phyloP scores from a whole-genome alignment of 2,329 filamentous ascomycete genomes.

The Talaromyces verruculosus region DNA sequence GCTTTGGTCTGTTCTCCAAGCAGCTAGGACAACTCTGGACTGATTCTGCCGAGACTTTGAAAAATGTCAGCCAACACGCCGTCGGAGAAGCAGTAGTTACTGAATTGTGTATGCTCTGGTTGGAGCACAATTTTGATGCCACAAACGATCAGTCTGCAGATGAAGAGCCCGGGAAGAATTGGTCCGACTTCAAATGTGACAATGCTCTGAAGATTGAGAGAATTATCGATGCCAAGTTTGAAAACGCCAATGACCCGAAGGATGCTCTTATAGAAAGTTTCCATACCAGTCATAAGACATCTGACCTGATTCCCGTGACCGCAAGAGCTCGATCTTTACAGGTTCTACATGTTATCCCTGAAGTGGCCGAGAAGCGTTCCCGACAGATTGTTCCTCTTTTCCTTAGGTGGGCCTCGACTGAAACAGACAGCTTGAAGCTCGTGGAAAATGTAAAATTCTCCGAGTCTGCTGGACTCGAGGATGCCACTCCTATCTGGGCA shows the following conservation, averaged over 20 bases:
- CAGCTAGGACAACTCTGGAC: slow-evolving; percentile 86
- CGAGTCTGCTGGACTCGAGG: slow-evolving; percentile 23
- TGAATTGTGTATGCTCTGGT: slow-evolving; percentile 74
- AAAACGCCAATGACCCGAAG: slow-evolving; percentile 54
- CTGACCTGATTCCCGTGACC: slow-evolving; percentile 41
- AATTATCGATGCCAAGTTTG: slow-evolving; percentile 53
- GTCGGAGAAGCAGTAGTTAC: slow-evolving; percentile 71
- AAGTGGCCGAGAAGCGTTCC: slow-evolving; percentile 80
- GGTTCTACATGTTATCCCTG: slow-evolving; percentile 70
- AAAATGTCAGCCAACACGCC: slow-evolving; percentile 69
- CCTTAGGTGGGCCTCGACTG: slow-evolving; percentile 70
- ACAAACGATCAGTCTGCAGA: slow-evolving; percentile 20
- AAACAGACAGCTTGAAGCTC: slow-evolving; percentile 41
- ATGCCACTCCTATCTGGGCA: slow-evolving; percentile 41
- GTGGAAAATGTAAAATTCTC: slow-evolving; percentile 33
- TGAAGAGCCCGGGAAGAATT: slow-evolving; percentile 29
- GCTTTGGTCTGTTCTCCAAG: slow-evolving; percentile 86
- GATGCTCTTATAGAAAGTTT: slow-evolving; percentile 65
- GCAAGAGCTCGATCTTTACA: slow-evolving; percentile 76
- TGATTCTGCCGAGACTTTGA: slow-evolving; percentile 72
- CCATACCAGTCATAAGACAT: slow-evolving; percentile 57
- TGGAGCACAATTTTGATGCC: slow-evolving; percentile 44
- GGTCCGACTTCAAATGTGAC: slow-evolving; percentile 74
- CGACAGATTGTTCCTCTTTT: slow-evolving; percentile 82
- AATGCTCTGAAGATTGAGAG: slow-evolving; percentile 64